phyloP scores from a whole-genome alignment of 1,139 yeast genomes.

The Suhomyces atakaporum region DNA sequence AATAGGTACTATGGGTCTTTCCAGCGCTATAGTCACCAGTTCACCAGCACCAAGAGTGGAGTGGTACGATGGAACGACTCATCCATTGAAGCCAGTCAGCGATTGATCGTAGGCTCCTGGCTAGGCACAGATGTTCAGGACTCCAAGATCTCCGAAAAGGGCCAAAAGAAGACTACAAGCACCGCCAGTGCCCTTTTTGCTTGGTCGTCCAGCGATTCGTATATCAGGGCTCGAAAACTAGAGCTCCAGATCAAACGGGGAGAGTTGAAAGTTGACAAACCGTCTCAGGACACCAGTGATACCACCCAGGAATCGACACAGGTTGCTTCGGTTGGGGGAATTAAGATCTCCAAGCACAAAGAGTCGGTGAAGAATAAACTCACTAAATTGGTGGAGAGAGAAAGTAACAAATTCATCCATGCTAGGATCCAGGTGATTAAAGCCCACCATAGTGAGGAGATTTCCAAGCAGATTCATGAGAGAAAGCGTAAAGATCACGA shows the following conservation, averaged over 20 bases:
- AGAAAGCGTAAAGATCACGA: slow-evolving; percentile 47
- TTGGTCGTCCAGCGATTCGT: slow-evolving; percentile 49
- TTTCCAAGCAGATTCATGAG: slow-evolving; percentile 41
- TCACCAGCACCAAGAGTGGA: slow-evolving; percentile 23
- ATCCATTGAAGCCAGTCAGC: slow-evolving; percentile 31
- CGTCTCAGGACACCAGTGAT: slow-evolving; percentile 1
- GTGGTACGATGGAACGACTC: slow-evolving; percentile 41
- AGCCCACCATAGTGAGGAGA: slow-evolving; percentile 43
- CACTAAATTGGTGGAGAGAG: slow-evolving; percentile 34
- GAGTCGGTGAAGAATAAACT: slow-evolving; percentile 29
- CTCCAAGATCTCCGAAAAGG: slow-evolving; percentile 3
- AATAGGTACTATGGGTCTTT: slow-evolving; percentile 35
- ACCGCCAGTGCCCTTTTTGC: slow-evolving; percentile 41
- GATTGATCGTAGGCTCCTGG: slow-evolving; percentile 34
- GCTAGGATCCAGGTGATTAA: slow-evolving; percentile 41
- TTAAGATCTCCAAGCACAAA: slow-evolving; percentile 16
- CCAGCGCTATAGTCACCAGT: slow-evolving; percentile 41
- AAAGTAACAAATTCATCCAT: slow-evolving; percentile 42
- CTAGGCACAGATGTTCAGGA: slow-evolving; percentile 18
- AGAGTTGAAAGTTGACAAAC: slow-evolving; percentile 6
- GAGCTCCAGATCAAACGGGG: slow-evolving; percentile 24
- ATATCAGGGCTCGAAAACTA: slow-evolving; percentile 35
- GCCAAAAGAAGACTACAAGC: slow-evolving; percentile 12
- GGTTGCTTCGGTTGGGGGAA: slow-evolving; percentile 4
- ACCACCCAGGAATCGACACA: slow-evolving; percentile 3